Percentiles rank a stretch among this genome's conserved stretches.
Conservation (phyloP, 2,329 filamentous ascomycete genomes). For the Aspergillus fischeri region DNA sequence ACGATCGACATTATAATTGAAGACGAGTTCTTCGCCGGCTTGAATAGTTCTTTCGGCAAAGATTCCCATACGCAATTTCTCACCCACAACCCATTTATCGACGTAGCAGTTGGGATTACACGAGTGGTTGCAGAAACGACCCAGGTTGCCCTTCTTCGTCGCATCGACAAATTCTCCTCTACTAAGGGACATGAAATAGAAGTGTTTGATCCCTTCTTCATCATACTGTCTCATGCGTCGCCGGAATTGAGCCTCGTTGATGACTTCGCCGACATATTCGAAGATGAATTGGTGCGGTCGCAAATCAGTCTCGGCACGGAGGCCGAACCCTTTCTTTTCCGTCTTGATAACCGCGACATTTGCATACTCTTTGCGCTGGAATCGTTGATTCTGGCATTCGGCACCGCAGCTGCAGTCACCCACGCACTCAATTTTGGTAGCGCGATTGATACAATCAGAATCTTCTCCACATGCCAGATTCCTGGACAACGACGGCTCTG, state of each 20-base stretch:
- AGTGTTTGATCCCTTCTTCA: constrained; percentile 95
- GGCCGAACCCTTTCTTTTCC: constrained; percentile 93
- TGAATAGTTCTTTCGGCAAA: constrained; percentile 83
- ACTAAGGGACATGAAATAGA: constrained; percentile 99
- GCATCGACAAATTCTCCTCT: constrained; percentile 97
- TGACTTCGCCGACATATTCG: constrained; percentile 97
- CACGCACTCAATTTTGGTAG: constrained; percentile 95
- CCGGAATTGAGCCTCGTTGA: constrained; percentile 86
- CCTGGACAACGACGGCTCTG: constrained; percentile 47
- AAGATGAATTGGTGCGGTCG: constrained; percentile 88
- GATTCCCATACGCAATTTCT: constrained; percentile 98
- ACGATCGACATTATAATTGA: constrained; percentile 99
- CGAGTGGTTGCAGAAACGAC: constrained; percentile 97
- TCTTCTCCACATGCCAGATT: constrained; percentile 93
- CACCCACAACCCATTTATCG: constrained; percentile 98
- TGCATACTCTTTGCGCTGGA: constrained; percentile 85
- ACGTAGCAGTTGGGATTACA: constrained; percentile 99
- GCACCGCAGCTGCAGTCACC: constrained; percentile 82
- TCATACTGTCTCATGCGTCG: constrained; percentile 91
- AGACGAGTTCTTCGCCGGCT: constrained; percentile 90
- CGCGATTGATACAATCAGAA: constrained; percentile 97
- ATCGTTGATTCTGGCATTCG: constrained; percentile 90
- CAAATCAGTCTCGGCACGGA: constrained; percentile 75
- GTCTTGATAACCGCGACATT: constrained; percentile 94
- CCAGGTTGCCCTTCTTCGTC: constrained; percentile 92